Evolutionary conservation across 2,329 filamentous ascomycete species (phyloP).

Genomic region (Cercospora zeina): DNA sequence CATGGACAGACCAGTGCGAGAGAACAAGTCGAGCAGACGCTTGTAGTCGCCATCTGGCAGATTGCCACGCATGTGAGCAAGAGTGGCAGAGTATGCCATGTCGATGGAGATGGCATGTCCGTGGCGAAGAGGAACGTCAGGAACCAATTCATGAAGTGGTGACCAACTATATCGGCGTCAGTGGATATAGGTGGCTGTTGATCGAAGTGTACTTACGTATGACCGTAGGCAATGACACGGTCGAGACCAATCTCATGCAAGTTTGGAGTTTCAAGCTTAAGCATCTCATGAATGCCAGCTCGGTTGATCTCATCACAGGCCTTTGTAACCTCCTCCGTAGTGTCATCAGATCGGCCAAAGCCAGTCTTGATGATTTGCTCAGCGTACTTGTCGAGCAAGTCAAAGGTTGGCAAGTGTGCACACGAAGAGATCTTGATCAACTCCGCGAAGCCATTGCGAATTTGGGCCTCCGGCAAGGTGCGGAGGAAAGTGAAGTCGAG

Average conservation of each 20-base stretch:
- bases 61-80: slow-evolving; percentile 63
- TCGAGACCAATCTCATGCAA: slow-evolving; percentile 72
- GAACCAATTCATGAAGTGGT: slow-evolving; percentile 68
- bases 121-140: slow-evolving; percentile 67
- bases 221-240: slow-evolving; percentile 71
- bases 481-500: slow-evolving; percentile 72
- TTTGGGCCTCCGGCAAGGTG: slow-evolving; percentile 65
- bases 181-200: slow-evolving; percentile 7
- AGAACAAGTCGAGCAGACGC: slow-evolving; percentile 66
- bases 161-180: slow-evolving; percentile 57
- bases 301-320: slow-evolving; percentile 68
- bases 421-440: slow-evolving; percentile 75
- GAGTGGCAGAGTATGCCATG: slow-evolving; percentile 72
- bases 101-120: slow-evolving; percentile 74
- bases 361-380: slow-evolving; percentile 65
- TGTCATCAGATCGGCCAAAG: slow-evolving; percentile 63
- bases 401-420: slow-evolving; percentile 64
- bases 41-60: slow-evolving; percentile 62
- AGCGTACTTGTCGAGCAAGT: slow-evolving; percentile 68
- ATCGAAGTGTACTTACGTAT: slow-evolving; percentile 54
- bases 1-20: slow-evolving; percentile 68
- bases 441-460: slow-evolving; percentile 73
- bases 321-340: slow-evolving; percentile 56
- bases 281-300: slow-evolving; percentile 70
- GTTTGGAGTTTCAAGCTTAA: slow-evolving; percentile 71